These are phyloP conservation scores for Hortaea werneckii DNA, from an alignment of 2,329 filamentous ascomycete genomes.

Conservation along the genomic window DNA sequence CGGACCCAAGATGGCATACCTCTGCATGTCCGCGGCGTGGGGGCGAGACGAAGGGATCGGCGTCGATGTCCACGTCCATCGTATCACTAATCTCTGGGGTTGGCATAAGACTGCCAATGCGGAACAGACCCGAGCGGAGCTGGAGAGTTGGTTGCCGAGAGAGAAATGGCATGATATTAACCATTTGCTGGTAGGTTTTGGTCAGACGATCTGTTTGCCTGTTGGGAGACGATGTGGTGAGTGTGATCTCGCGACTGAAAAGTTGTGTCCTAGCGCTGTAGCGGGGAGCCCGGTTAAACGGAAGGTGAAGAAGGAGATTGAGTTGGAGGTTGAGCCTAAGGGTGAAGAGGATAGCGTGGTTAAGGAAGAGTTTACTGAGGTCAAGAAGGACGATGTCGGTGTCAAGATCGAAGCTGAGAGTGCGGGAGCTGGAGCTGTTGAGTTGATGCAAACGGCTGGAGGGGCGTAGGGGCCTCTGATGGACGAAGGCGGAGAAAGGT, in stretches of 20 bases:
- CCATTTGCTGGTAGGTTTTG: conserved; percentile 74
- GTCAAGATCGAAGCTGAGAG: conserved; percentile 19
- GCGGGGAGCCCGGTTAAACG: conserved; percentile 37
- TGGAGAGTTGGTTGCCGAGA: conserved; percentile 73
- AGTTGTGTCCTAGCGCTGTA: conserved; percentile 55
- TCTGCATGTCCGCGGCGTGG: conserved; percentile 72
- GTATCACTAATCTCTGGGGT: conserved; percentile 88
- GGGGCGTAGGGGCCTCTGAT: neutral
- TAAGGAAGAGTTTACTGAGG: conserved; percentile 15
- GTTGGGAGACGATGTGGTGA: conserved; percentile 73
- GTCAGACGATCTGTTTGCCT: conserved; percentile 76
- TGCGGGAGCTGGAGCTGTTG: neutral
- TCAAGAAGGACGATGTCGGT: conserved; percentile 19
- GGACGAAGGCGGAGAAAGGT: neutral
- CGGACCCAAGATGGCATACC: conserved; percentile 88
- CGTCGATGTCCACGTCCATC: conserved; percentile 89
- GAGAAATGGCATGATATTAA: conserved; percentile 92
- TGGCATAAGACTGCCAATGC: conserved; percentile 77
- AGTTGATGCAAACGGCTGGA: neutral
- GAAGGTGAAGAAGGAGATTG: conserved; percentile 32
- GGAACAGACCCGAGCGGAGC: conserved; percentile 65
- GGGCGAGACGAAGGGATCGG: conserved; percentile 67
- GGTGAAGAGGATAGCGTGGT: conserved; percentile 14
- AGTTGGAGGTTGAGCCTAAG: conserved; percentile 17
- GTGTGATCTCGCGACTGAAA: conserved; percentile 66